These are phyloP conservation scores for Setomelanomma holmii DNA, from an alignment of 2,329 filamentous ascomycete species.

Conservation along the genomic window DNA sequence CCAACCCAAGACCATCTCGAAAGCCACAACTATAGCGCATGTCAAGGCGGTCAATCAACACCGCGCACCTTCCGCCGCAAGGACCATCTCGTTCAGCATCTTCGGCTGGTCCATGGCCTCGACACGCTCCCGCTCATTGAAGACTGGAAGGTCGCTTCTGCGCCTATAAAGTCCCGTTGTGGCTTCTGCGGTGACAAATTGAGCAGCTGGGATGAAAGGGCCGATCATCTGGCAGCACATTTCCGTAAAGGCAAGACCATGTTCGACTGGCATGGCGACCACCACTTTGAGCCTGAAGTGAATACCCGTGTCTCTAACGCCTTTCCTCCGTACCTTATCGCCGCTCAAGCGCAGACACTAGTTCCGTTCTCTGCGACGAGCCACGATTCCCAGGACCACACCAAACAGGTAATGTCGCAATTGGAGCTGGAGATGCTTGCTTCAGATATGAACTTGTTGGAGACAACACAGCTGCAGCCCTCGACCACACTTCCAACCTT, in stretches of 20 bases:
- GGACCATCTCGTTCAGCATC: conserved; percentile 66
- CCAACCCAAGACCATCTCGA: conserved; percentile 63
- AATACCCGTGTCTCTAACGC: conserved; percentile 53
- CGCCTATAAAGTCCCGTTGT: conserved; percentile 58
- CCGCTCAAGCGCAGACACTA: conserved; percentile 47
- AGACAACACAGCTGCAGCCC: neutral
- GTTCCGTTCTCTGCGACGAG: conserved; percentile 53
- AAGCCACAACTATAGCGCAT: conserved; percentile 64
- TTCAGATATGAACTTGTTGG: neutral
- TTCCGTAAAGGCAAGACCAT: conserved; percentile 60
- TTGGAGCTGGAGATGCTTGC: conserved; percentile 7
- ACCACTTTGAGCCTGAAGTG: conserved; percentile 55
- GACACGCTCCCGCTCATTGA: conserved; percentile 67
- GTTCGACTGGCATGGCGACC: conserved; percentile 59
- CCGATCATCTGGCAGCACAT: conserved; percentile 59
- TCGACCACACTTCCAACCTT: neutral
- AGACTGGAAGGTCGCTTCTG: conserved; percentile 63
- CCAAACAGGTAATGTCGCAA: conserved; percentile 23
- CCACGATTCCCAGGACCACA: conserved; percentile 26
- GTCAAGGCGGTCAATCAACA: conserved; percentile 66
- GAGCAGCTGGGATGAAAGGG: conserved; percentile 55
- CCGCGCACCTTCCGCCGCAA: conserved; percentile 68
- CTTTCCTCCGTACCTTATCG: conserved; percentile 56
- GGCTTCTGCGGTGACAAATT: conserved; percentile 57
- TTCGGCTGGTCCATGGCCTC: conserved; percentile 62